Evolutionary conservation across 2,329 filamentous ascomycete genomes (phyloP), one percentile per base, ranked within the genome.

Genomic region (Pseudocercospora fuligena): DNA sequence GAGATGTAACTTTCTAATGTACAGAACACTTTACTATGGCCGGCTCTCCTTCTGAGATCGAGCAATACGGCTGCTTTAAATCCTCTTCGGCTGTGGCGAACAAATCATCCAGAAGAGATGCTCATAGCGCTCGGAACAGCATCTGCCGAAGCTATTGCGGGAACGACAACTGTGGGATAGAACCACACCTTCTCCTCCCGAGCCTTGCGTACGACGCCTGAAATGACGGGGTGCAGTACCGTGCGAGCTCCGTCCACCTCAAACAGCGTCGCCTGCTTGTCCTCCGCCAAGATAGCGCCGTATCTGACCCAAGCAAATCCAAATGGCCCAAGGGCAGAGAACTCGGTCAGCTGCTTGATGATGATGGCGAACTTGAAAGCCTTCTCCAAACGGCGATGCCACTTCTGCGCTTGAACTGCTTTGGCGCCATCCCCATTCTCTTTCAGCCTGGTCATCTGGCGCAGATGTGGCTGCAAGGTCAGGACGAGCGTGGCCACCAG

Each of bases 361-460:
- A 63, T 43, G 19, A 66, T 61, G 1, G 68, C 66, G 16, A 33
- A 16, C 4, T 19, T n/a, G 51, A 66, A 64, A 4, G 66, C 68
- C 3, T 60, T 25, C 14, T 63, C 29, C 3, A 70, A 31, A 36
- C 53, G 57, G 11, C 51, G 5, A 7, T 12, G 8, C 68, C 68
- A 70, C 16, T 56, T 33, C 12, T 66, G 47, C 6, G 16, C 47
- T 16, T 43, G 40, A 19, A 59, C 1, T 53, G 21, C 6, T 9
- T 19, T 29, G 25, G 2, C 16, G 16, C 6, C 1, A 12, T 27
- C 40, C n/a, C 2, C 40, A 7, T n/a, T 19, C 27, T 14, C 1
- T 40, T 14, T 16, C 40, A 1, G 40, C n/a, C 16, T 43, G 40
- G 16, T 43, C 40, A 63, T 14, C 2, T 27, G 31, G 40, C 29